phyloP scores from a whole-genome alignment of 2,329 filamentous ascomycete genomes.

The Microcyclosporella mali region DNA sequence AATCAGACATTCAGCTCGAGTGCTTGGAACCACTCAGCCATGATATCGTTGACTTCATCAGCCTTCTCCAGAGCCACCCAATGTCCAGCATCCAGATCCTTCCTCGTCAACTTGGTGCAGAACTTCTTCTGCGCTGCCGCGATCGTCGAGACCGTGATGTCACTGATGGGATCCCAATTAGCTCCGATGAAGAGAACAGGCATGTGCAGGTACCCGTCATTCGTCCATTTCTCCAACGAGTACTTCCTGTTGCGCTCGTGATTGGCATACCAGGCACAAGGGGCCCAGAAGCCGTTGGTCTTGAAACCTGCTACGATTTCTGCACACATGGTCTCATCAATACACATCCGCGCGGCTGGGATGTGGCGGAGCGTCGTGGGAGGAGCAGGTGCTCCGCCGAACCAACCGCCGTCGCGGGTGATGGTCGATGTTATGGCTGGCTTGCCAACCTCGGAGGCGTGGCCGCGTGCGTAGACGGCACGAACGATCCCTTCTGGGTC shows the following conservation, averaged over 20 bases:
- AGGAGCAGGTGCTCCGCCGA: constrained; percentile 21
- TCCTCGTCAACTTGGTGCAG: constrained; percentile 36
- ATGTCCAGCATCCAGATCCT: constrained; percentile 27
- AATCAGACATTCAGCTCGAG: too few relatives aligned
- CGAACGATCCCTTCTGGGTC: constrained; percentile 22
- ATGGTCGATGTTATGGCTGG: constrained; percentile 16
- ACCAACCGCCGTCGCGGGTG: constrained; percentile 28
- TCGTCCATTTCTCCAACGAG: constrained; percentile 32
- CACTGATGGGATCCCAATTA: constrained; percentile 35
- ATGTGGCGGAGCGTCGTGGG: constrained; percentile 20
- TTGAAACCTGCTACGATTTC: constrained; percentile 32
- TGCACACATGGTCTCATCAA: too few relatives aligned
- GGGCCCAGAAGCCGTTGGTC: constrained; percentile 35
- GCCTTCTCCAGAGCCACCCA: constrained; percentile 23
- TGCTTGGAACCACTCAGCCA: constrained; percentile 19
- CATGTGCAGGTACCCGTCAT: constrained; percentile 30
- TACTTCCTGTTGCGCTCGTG: constrained; percentile 39
- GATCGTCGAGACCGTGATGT: constrained; percentile 28
- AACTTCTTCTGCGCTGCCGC: constrained; percentile 30
- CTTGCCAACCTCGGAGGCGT: constrained; percentile 22
- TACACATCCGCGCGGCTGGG: constrained; percentile 23
- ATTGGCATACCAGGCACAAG: constrained; percentile 40
- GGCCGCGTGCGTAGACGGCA: constrained; percentile 19
- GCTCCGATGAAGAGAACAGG: constrained; percentile 37
- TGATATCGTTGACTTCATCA: constrained; percentile 18